These are phyloP conservation scores for Botrytis fabae DNA, from an alignment of 2,329 filamentous ascomycete genomes.

Conservation along the genomic window DNA sequence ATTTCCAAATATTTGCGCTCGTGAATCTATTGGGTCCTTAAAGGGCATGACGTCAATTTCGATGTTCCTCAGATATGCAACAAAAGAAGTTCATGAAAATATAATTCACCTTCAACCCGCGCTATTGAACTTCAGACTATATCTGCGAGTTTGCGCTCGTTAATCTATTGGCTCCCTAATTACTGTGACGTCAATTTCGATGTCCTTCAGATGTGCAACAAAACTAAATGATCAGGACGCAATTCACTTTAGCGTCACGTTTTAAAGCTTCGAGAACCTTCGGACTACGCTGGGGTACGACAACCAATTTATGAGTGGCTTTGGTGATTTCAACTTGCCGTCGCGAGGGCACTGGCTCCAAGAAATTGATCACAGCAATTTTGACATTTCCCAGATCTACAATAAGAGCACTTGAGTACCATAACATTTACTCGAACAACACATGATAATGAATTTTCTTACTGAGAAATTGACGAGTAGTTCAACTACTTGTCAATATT, in stretches of 20 bases:
- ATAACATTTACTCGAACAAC: neutral
- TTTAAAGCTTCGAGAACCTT: neutral
- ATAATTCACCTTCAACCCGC: neutral
- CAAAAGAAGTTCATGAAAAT: neutral
- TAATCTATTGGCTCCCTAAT: neutral
- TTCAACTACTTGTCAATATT: neutral
- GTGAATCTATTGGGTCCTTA: neutral
- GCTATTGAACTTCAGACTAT: neutral
- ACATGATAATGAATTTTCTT: neutral
- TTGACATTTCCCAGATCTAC: neutral
- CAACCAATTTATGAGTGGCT: neutral
- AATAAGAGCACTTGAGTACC: neutral
- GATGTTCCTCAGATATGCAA: slow-evolving; percentile 5
- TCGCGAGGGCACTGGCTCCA: neutral
- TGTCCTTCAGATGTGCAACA: slow-evolving; percentile 1
- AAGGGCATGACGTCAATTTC: neutral
- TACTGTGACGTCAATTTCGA: slow-evolving; percentile 4
- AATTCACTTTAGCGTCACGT: neutral
- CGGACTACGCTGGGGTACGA: neutral
- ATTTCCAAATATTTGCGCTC: neutral
- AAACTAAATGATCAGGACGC: neutral
- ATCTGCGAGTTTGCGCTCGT: neutral
- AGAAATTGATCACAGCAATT: neutral
- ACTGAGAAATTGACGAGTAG: neutral
- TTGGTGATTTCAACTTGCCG: neutral